Conservation (phyloP, 805 yeast species). For the Ogataea chonburiensis region DNA sequence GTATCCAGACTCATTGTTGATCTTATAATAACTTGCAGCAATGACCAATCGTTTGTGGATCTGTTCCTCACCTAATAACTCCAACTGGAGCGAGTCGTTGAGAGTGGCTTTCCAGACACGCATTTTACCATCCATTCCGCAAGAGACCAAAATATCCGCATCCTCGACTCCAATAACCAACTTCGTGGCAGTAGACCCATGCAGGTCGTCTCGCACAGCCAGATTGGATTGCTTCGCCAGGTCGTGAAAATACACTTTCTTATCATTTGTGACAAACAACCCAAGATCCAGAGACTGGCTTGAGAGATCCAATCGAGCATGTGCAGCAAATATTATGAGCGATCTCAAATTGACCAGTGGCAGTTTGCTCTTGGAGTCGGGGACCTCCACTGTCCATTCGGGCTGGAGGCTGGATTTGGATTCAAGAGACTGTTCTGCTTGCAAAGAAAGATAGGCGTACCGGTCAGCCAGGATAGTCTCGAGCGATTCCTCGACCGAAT, state of each 20-base stretch:
- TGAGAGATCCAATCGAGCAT: slow-evolving; percentile 15
- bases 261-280: slow-evolving; percentile 31
- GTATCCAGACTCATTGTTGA: slow-evolving; percentile 28
- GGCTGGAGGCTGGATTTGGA: slow-evolving; percentile 23
- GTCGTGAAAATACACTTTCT: slow-evolving; percentile 27
- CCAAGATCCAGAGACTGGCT: slow-evolving; percentile 13
- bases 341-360: slow-evolving; percentile 22
- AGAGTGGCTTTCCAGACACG: slow-evolving; percentile 11
- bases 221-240: slow-evolving; percentile 18
- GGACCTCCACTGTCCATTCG: slow-evolving; percentile 28
- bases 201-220: slow-evolving; percentile 13
- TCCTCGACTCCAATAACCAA: slow-evolving; percentile 21
- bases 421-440: slow-evolving; percentile 8
- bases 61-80: slow-evolving; percentile 16
- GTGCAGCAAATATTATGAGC: slow-evolving; percentile 27
- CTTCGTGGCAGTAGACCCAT: slow-evolving; percentile 24
- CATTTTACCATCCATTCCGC: slow-evolving; percentile 36
- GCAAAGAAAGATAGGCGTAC: slow-evolving; percentile 25
- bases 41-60: slow-evolving; percentile 34
- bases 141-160: slow-evolving; percentile 26
- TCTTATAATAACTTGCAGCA: slow-evolving; percentile 18
- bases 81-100: slow-evolving; percentile 6
- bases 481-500: slow-evolving; percentile 35
- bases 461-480: slow-evolving; percentile 37
- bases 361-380: slow-evolving; percentile 12